Evolutionary conservation across 179 eudicot genomes (phyloP).

Genomic region (Monotropa hypopitys): DNA sequence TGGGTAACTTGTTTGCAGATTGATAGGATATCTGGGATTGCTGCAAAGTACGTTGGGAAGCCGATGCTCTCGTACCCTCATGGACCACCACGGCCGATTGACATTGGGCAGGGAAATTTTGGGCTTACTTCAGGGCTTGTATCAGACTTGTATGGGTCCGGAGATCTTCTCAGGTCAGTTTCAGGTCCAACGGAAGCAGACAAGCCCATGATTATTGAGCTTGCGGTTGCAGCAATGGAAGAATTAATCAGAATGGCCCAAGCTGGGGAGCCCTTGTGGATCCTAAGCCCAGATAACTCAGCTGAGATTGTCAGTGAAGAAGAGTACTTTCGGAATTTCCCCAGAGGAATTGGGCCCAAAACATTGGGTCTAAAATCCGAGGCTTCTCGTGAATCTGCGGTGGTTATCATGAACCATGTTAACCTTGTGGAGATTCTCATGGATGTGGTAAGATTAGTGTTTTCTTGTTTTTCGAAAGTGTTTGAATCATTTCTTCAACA

Average conservation of each 20-base stretch:
- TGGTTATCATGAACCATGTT: constrained; percentile 84
- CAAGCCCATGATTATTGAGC: constrained; percentile 85
- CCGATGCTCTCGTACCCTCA: constrained; percentile 50
- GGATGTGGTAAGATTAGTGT: constrained; percentile 55
- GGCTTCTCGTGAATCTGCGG: constrained; percentile 73
- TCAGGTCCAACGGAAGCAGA: constrained; percentile 73
- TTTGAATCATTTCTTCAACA: not conserved
- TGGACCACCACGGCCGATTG: constrained; percentile 32
- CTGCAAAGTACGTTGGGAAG: constrained; percentile 93
- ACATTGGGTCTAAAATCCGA: constrained; percentile 64
- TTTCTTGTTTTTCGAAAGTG: not conserved
- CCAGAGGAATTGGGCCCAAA: constrained; percentile 79
- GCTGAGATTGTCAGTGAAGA: constrained; percentile 55
- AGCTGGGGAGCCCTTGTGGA: constrained; percentile 75
- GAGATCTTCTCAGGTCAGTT: constrained; percentile 59
- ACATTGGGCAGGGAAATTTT: constrained; percentile 44
- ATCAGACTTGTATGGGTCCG: constrained; percentile 57
- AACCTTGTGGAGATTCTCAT: constrained; percentile 85
- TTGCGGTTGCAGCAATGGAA: constrained; percentile 96
- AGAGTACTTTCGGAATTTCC: constrained; percentile 62
- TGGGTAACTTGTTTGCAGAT: constrained; percentile 32
- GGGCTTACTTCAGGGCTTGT: constrained; percentile 39
- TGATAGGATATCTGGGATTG: constrained; percentile 88
- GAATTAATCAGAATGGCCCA: constrained; percentile 83
- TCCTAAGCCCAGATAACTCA: constrained; percentile 26